Evolutionary conservation across 441 rosid genomes (phyloP).

Genomic region (Corymbia citriodora): DNA sequence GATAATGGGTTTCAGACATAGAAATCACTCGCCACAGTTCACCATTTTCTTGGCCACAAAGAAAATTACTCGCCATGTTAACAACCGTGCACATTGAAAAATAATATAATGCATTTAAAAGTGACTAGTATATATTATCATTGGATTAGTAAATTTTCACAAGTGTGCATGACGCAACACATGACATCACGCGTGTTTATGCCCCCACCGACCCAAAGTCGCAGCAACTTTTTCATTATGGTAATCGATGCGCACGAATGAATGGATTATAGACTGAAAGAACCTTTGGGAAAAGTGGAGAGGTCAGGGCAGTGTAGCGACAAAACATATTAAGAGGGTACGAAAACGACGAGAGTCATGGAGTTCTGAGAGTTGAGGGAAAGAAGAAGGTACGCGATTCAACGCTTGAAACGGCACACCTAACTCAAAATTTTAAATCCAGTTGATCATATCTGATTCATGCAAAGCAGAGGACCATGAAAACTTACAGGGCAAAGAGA

Average conservation of each 20-base stretch:
- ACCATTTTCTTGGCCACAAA: not conserved
- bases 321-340: not conserved
- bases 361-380: not conserved
- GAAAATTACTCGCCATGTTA: not conserved
- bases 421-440: not conserved
- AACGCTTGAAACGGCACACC: not conserved
- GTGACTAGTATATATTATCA: not conserved
- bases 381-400: not conserved
- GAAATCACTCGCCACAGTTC: not conserved
- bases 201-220: not conserved
- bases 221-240: not conserved
- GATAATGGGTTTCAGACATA: not conserved
- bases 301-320: not conserved
- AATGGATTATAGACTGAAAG: not conserved
- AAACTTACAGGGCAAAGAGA: not conserved
- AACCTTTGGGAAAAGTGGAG: not conserved
- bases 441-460: not conserved
- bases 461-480: not conserved
- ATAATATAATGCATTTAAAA: not conserved
- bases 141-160: not conserved
- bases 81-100: not conserved
- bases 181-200: not conserved
- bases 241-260: not conserved
- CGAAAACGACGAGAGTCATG: not conserved
- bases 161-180: not conserved